These are phyloP conservation scores for Calonectria multiphialidica DNA, from an alignment of 2,329 filamentous ascomycete species.

Conservation along the genomic window DNA sequence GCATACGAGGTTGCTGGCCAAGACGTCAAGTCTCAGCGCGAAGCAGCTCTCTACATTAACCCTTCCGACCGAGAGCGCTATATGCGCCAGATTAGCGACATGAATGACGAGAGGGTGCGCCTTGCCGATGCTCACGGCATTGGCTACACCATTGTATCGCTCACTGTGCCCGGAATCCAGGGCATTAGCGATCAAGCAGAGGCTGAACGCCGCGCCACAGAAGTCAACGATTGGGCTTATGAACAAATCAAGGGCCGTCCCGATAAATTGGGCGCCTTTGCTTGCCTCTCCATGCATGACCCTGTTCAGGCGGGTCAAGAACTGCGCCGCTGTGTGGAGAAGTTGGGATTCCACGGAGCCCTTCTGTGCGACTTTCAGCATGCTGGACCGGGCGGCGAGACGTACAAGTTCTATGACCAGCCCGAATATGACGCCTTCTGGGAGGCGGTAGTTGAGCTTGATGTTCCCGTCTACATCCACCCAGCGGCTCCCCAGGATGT, in stretches of 20 bases:
- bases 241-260: background rate
- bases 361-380: slow-evolving; percentile 39
- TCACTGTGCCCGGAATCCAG: slow-evolving; percentile 13
- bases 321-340: slow-evolving; percentile 41
- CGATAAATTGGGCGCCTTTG: slow-evolving; percentile 42
- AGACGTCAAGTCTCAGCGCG: background rate
- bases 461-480: slow-evolving; percentile 64
- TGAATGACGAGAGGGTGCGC: background rate
- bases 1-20: background rate
- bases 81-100: background rate
- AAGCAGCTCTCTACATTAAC: background rate
- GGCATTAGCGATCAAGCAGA: slow-evolving; percentile 18
- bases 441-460: slow-evolving; percentile 54
- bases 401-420: slow-evolving; percentile 46
- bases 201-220: slow-evolving; percentile 19
- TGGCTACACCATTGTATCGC: slow-evolving; percentile 10
- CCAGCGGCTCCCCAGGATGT: slow-evolving; percentile 39
- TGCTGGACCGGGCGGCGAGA: background rate
- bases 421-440: slow-evolving; percentile 45
- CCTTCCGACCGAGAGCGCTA: background rate
- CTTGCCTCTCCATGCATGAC: slow-evolving; percentile 40
- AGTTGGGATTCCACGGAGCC: slow-evolving; percentile 45
- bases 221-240: background rate
- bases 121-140: background rate
- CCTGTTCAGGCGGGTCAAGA: slow-evolving; percentile 43